Percentiles rank a stretch among this genome's conserved stretches.
These are phyloP conservation scores for Hortiboletus rubellus DNA, from an alignment of 1,284 basidiomycete species.

Conservation along the genomic window DNA sequence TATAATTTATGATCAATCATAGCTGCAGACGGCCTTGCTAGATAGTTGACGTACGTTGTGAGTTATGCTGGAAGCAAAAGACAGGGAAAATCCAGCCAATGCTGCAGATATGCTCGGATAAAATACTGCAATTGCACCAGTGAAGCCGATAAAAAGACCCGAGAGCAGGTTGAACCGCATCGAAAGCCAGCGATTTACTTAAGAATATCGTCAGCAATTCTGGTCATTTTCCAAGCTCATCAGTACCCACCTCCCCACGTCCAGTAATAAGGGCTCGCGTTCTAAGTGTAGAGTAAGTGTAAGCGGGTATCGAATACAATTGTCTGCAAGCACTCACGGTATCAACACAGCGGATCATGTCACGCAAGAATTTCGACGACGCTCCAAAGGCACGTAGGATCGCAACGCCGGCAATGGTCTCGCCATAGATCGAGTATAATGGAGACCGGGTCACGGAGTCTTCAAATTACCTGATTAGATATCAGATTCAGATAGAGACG, in stretches of 20 bases:
- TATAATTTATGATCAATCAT: constrained; percentile 33
- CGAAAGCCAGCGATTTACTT: constrained; percentile 80
- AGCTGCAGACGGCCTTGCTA: not conserved
- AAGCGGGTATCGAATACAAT: not conserved
- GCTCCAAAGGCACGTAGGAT: constrained; percentile 89
- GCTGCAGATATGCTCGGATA: constrained; percentile 74
- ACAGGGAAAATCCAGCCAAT: constrained; percentile 80
- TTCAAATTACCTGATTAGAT: constrained; percentile 26
- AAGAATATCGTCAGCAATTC: constrained; percentile 5
- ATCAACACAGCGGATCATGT: constrained; percentile 85
- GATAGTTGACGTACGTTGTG: constrained; percentile 56
- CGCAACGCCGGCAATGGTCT: constrained; percentile 86
- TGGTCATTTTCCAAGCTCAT: not conserved
- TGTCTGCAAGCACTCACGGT: constrained; percentile 49
- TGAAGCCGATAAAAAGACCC: constrained; percentile 68
- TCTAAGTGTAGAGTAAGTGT: constrained; percentile 42
- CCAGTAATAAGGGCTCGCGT: constrained; percentile 81
- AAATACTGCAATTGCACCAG: constrained; percentile 67
- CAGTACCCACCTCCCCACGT: constrained; percentile 66
- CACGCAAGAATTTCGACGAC: constrained; percentile 80
- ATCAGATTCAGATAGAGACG: not conserved
- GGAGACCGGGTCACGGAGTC: constrained; percentile 91
- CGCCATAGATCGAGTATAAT: constrained; percentile 89
- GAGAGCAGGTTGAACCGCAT: constrained; percentile 84
- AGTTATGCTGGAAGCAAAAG: constrained; percentile 78